Evolutionary conservation across 2,329 filamentous ascomycete species (phyloP).

Genomic region (Colletotrichum cordylinicola): DNA sequence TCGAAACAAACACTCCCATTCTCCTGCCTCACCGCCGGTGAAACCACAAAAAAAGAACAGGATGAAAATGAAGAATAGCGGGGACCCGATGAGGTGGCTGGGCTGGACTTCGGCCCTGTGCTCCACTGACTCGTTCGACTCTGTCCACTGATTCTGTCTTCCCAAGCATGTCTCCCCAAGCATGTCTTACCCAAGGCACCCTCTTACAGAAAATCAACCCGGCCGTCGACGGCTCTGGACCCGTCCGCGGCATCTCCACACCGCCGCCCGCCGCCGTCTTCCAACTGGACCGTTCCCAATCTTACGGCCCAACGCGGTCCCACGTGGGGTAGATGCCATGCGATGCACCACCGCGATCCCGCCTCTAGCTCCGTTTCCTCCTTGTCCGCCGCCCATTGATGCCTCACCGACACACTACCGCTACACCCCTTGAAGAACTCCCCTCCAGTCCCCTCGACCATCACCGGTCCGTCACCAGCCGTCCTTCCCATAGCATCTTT

Average conservation of each 20-base stretch:
- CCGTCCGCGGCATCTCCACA: not conserved
- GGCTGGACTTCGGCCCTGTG: not conserved
- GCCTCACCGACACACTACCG: not conserved
- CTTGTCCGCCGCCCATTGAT: not conserved
- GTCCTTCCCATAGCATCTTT: not conserved
- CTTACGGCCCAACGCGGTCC: not conserved
- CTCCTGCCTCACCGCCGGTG: not conserved
- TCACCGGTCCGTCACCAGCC: not conserved
- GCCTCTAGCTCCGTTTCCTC: not conserved
- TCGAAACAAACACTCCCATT: not conserved
- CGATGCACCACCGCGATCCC: not conserved
- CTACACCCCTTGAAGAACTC: not conserved
- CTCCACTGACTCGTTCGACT: not conserved
- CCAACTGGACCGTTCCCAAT: not conserved
- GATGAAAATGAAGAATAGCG: not conserved
- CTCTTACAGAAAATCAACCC: not conserved
- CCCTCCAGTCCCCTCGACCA: not conserved
- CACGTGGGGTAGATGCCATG: not conserved
- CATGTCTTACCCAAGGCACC: not conserved
- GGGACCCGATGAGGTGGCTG: not conserved
- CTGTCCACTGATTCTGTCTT: not conserved
- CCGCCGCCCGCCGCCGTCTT: not conserved
- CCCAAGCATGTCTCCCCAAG: too few relatives aligned
- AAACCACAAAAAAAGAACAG: not conserved
- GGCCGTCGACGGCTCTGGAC: not conserved